phyloP scores from a whole-genome alignment of 306 rosid species.

The Cicer bijugum region DNA sequence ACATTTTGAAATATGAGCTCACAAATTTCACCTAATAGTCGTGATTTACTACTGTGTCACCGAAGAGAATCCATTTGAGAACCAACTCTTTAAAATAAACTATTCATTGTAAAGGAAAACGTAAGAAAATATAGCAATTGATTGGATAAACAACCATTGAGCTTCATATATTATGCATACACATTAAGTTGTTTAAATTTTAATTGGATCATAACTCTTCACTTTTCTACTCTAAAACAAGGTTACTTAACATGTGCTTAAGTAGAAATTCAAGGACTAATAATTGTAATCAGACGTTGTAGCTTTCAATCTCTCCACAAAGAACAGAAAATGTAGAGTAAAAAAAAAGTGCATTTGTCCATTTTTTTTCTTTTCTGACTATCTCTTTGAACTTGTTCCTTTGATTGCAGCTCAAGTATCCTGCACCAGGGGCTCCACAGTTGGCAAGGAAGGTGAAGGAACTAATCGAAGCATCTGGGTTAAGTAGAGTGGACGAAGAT shows the following conservation, averaged over 20 bases:
- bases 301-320: no score
- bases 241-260: background rate
- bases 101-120: background rate
- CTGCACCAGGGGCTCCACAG: slow-evolving; percentile 68
- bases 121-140: background rate
- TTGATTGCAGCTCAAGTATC: slow-evolving; percentile 60
- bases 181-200: background rate
- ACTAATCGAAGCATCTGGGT: slow-evolving; percentile 24
- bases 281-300: background rate
- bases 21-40: no score
- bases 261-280: background rate
- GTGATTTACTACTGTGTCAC: background rate
- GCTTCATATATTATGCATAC: background rate
- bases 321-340: no score
- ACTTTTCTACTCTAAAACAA: no score
- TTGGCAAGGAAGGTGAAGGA: slow-evolving; percentile 67
- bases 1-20: background rate
- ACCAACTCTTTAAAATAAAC: background rate
- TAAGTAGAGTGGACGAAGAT: slow-evolving; percentile 16
- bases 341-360: background rate
- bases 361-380: background rate
- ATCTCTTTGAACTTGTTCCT: background rate
- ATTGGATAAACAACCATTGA: background rate
- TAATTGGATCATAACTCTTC: background rate
- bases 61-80: background rate